Evolutionary conservation across 108 stramenopile species (phyloP), one percentile per base, ranked within the genome.

Genomic region (Seminavis robusta): DNA sequence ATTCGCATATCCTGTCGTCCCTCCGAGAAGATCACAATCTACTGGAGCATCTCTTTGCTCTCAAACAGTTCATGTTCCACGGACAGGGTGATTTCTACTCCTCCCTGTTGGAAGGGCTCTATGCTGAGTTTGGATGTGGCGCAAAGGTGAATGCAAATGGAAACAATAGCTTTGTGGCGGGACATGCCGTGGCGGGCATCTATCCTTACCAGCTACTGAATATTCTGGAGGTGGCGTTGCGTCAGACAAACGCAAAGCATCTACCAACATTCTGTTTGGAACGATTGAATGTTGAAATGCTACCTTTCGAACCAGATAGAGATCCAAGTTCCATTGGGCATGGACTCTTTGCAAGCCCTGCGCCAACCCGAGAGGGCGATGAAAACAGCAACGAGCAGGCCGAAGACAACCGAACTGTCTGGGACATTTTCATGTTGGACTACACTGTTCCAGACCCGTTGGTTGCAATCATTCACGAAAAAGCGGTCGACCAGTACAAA

Each of bases 51-150:
- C 69, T 98, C n/a, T 66, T 67, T 20, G 97, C 94, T 3, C 65
- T 98, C 29, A 98, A 98, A 62, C 86, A 86, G 55, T 97, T 97
- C 57, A 49, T 99, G 23, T 79, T 98, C 31, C 77, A 98, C 11
- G 96, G 95, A 20, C 97, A 97, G 73, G 98, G 98, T 9, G 98
- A 99, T 61, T 95, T 97, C 51, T 89, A 94, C 52, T 79, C 84
- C 21, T 72, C 83, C 2, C 78, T 99, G 23, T 87, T 97, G 58
- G 92, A 95, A 49, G 83, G 91, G 6, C 52, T 92, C 27, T 59
- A 79, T 53, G 23, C 65, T 7, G 91, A 88, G 58, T 88, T 82
- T 65, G 28, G 63, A 28, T n/a, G n/a, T n/a, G 34, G 49, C 15
- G 41, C 17, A 44, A 37, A 37, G 36, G 13, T 10, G 36, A 51